Base-by-base conservation (phyloP, 352 stramenopile species). In the Aphanomyces invadans region DNA sequence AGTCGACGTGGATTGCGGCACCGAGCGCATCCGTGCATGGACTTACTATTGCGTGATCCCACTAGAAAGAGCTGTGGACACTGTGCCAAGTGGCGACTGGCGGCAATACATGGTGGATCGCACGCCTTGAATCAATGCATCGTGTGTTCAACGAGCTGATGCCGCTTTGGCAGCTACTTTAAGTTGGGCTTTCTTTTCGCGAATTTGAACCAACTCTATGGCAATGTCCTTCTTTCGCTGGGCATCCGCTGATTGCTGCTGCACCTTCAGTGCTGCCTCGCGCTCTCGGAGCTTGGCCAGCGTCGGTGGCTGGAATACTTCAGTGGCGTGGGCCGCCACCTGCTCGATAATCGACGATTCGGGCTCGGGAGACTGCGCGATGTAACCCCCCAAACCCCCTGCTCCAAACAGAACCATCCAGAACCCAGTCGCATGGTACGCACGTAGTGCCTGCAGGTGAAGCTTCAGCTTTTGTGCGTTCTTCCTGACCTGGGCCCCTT, bases 391-490 rank as follows among this genome's bases (percentile, higher is more conserved):
- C 12, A 67, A 44, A 1, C 60, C 60, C 33, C 60, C 48, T 4
- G 60, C 60, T 17, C 60, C 60, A 17, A 94, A 72, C 23, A 94
- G 62, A 42, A 92, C 81, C 32, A 95, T 85, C 83, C 86, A 95
- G 19, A 92, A 63, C 2, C 86, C 86, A 11, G 86, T 87, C 23
- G 70, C 73, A 72, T 95, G 83, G 65, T 95, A 92, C 39, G 83
- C 54, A 19, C 86, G 82, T 55, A 90, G 69, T 1, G 79, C 78
- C 51, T 61, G 36, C 19, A 92, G 54, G 53, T 95, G 86, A 46
- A 83, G 74, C 56, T 86, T 83, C 32, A 92, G 71, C 36, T 77
- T 88, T 28, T 67, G 28, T 4, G 60, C 56, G 70, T 76, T 72
- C 79, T 80, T 65, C 64, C 69, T 71, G 1, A 71, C 65, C 25